phyloP scores from a whole-genome alignment of 2,329 filamentous ascomycete genomes.

The Colletotrichum viniferum region DNA sequence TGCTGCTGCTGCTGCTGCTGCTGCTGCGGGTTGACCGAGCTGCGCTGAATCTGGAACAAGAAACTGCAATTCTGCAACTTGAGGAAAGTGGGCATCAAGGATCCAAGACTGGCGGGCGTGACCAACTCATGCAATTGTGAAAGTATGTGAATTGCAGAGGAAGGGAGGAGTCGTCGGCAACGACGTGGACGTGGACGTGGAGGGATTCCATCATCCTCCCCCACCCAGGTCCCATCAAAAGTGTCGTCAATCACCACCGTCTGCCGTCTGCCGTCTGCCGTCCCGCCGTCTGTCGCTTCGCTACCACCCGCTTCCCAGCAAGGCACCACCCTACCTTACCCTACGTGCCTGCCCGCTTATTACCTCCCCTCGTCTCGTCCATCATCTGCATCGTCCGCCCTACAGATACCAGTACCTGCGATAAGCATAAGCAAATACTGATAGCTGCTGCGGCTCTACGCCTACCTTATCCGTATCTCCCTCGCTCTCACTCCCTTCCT shows the following conservation, averaged over 20 bases:
- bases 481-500: not conserved
- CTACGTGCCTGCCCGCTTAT: not conserved
- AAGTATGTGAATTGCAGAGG: not conserved
- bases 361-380: not conserved
- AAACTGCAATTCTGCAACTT: not conserved
- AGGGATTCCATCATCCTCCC: not conserved
- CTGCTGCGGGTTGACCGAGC: not conserved
- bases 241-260: conserved; percentile 3
- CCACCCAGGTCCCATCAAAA: conserved; percentile 2
- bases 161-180: not conserved
- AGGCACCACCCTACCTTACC: not conserved
- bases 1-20: not conserved
- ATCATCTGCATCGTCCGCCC: not conserved
- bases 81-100: not conserved
- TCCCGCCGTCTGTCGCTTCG: not conserved
- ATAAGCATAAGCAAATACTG: conserved; percentile 1
- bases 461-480: not conserved
- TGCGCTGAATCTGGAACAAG: conserved; percentile 1
- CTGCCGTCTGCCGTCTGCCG: too few species aligned
- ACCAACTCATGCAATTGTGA: not conserved
- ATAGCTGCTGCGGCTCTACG: not conserved
- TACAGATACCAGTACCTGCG: not conserved
- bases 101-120: not conserved
- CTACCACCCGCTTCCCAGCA: not conserved
- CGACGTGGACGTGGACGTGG: not conserved